phyloP scores from a whole-genome alignment of 2,329 filamentous ascomycete species.

The Trichophyton rubrum region DNA sequence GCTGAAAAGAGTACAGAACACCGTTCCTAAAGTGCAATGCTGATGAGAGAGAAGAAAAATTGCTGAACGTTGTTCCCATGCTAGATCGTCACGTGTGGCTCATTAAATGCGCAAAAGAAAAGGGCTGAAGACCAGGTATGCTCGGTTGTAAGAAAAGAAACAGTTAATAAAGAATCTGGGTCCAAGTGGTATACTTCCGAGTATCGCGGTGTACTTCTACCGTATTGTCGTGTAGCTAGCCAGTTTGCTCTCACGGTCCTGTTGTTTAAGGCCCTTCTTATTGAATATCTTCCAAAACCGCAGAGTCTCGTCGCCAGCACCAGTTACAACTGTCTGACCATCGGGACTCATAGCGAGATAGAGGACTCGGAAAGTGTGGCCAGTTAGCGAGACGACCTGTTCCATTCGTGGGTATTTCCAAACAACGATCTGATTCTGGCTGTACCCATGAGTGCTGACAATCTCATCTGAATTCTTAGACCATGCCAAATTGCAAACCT shows the following conservation, averaged over 20 bases:
- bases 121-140: neutral
- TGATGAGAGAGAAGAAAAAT: neutral
- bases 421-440: constrained; percentile 95
- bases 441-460: constrained; percentile 92
- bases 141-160: neutral
- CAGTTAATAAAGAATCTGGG: neutral
- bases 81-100: neutral
- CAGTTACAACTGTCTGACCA: constrained; percentile 84
- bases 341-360: constrained; percentile 97
- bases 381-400: constrained; percentile 86
- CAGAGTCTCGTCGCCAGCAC: constrained; percentile 89
- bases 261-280: constrained; percentile 56
- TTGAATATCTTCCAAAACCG: constrained; percentile 96
- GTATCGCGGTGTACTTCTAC: constrained; percentile 16
- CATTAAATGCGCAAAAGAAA: constrained; percentile 2
- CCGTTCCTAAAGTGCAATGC: neutral
- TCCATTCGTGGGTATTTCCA: constrained; percentile 99
- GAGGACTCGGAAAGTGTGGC: constrained; percentile 90
- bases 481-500: constrained; percentile 98
- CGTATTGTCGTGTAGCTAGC: constrained; percentile 77
- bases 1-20: neutral
- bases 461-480: constrained; percentile 96
- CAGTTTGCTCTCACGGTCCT: constrained; percentile 53
- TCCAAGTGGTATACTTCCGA: neutral
- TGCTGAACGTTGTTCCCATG: constrained; percentile 1